A percentile compares a stretch with the other conserved stretches of the same genome.
Conservation (phyloP, 169 alveolate species). For the Plasmodium falciparum region DNA sequence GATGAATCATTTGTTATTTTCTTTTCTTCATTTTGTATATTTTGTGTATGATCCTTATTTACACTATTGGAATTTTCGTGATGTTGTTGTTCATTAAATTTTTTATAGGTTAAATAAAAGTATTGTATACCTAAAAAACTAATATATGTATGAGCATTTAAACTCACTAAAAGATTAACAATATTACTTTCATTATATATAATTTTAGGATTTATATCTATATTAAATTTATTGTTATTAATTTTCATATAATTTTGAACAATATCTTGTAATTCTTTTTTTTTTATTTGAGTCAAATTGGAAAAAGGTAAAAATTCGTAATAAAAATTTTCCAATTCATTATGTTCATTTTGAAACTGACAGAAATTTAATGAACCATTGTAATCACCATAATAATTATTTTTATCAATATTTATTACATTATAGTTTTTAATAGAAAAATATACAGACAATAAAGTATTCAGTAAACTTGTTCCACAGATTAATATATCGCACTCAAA, state of each 20-base stretch:
- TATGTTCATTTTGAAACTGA: slow-evolving; percentile 55
- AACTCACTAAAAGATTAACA: slow-evolving; percentile 12
- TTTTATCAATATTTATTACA: slow-evolving; percentile 68
- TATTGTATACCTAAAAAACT: slow-evolving; percentile 58
- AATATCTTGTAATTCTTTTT: slow-evolving; percentile 23
- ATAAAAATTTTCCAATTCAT: slow-evolving; percentile 36
- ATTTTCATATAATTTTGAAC: slow-evolving; percentile 40
- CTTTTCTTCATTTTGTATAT: slow-evolving; percentile 1
- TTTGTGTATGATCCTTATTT: background rate
- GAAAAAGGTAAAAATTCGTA: slow-evolving; percentile 55
- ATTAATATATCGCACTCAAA: slow-evolving; percentile 64
- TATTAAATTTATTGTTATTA: slow-evolving; percentile 50
- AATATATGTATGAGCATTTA: slow-evolving; percentile 59
- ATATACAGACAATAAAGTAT: slow-evolving; percentile 39
- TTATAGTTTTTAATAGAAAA: slow-evolving; percentile 56
- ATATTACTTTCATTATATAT: slow-evolving; percentile 64
- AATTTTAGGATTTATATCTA: slow-evolving; percentile 58
- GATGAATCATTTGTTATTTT: background rate
- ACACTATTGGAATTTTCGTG: background rate
- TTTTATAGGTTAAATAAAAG: slow-evolving; percentile 40
- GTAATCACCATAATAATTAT: slow-evolving; percentile 54
- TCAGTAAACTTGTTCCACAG: slow-evolving; percentile 64
- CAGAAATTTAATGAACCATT: slow-evolving; percentile 57
- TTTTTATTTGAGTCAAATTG: slow-evolving; percentile 1
- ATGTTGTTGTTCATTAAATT: background rate